phyloP scores from a whole-genome alignment of 2,329 filamentous ascomycete species.

The Macrophomina phaseolina region DNA sequence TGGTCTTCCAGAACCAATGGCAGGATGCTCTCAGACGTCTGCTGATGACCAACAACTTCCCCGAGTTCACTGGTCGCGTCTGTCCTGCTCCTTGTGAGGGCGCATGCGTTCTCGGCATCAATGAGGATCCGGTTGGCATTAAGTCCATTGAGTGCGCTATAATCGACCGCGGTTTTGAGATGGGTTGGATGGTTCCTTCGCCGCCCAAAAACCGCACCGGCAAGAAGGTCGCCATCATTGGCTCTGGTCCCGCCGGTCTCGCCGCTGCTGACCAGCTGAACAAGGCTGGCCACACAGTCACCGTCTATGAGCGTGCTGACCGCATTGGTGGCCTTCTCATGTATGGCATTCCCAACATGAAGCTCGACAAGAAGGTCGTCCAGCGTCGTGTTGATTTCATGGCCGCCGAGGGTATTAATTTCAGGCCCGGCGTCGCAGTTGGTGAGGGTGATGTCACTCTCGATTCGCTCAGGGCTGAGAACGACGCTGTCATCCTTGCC shows the following conservation, averaged over 20 bases:
- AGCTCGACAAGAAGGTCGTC: conserved; percentile 96
- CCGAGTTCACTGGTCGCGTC: conserved; percentile 95
- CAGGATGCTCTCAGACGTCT: conserved; percentile 88
- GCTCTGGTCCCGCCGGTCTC: conserved; percentile 89
- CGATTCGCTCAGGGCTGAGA: conserved; percentile 71
- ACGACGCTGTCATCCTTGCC: conserved; percentile 87
- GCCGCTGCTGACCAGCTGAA: conserved; percentile 93
- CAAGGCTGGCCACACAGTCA: conserved; percentile 85
- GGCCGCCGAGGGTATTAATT: conserved; percentile 84
- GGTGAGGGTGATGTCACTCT: conserved; percentile 75
- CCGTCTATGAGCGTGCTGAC: conserved; percentile 91
- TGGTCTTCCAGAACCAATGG: conserved; percentile 80
- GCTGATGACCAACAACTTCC: conserved; percentile 98
- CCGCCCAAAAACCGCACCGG: conserved; percentile 81
- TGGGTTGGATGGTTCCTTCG: conserved; percentile 93
- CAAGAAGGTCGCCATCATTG: conserved; percentile 87
- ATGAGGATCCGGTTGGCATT: conserved; percentile 95
- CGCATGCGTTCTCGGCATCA: conserved; percentile 94
- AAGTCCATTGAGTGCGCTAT: conserved; percentile 98
- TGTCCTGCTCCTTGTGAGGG: conserved; percentile 97
- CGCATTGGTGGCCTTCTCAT: conserved; percentile 90
- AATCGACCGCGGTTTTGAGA: conserved; percentile 95
- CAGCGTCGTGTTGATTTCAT: conserved; percentile 96
- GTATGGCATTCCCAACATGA: conserved; percentile 99
- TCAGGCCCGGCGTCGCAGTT: conserved; percentile 77